Conservation (phyloP, 139 green algal genomes). For the Zygnema circumcarinatum region DNA sequence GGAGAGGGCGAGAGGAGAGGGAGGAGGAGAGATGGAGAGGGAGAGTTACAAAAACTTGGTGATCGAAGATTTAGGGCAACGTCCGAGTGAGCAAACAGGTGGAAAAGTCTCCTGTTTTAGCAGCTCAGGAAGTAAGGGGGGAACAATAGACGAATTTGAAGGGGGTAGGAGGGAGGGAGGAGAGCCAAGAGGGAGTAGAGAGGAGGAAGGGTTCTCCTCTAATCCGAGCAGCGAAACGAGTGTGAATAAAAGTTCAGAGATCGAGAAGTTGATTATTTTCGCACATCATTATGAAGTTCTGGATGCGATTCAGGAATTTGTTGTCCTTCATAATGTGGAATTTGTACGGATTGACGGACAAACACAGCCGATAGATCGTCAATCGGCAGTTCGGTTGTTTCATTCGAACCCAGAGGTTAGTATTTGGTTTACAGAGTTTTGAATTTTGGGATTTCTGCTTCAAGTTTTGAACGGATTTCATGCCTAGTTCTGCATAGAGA, state of each 20-base stretch:
- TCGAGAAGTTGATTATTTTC: constrained; percentile 91
- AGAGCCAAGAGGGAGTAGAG: neutral
- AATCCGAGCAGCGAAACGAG: neutral
- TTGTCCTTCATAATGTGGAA: constrained; percentile 70
- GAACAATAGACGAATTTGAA: too few relatives aligned
- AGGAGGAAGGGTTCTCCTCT: neutral
- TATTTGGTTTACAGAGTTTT: constrained; percentile 15
- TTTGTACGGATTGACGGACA: constrained; percentile 91
- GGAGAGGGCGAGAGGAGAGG: constrained; percentile 18
- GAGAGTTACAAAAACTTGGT: neutral
- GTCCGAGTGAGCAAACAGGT: constrained; percentile 3
- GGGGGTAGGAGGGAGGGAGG: neutral
- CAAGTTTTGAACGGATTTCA: neutral
- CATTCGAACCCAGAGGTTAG: constrained; percentile 25
- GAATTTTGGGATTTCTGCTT: constrained; percentile 9
- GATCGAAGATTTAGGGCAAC: too few relatives aligned
- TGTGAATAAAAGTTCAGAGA: neutral
- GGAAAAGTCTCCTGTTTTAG: neutral
- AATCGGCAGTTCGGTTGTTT: constrained; percentile 72
- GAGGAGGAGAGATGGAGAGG: neutral
- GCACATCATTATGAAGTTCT: constrained; percentile 91
- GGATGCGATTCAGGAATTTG: constrained; percentile 65
- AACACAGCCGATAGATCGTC: constrained; percentile 72
- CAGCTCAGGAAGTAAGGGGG: neutral
- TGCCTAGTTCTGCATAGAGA: too few relatives aligned